Conservation (phyloP, 1,284 basidiomycete species). For the Marasmius oreades region DNA sequence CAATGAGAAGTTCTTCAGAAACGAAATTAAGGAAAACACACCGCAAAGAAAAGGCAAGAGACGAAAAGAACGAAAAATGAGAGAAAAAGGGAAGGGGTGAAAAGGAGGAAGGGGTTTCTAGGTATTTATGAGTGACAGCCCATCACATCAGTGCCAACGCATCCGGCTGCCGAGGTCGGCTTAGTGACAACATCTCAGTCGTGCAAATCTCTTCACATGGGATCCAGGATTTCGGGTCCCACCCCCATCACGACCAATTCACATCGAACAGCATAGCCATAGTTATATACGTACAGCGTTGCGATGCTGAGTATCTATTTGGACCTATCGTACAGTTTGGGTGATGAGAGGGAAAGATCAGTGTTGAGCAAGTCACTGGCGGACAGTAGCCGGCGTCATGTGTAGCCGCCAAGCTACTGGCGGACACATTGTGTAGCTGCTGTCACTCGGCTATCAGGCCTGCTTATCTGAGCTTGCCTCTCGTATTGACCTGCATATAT, state of each 20-base stretch:
- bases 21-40: conserved; percentile 21
- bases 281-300: conserved; percentile 2
- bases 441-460: no score
- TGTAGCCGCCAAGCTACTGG: no score
- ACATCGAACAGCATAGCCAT: conserved; percentile 9
- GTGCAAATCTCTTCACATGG: conserved; percentile 20
- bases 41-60: conserved; percentile 38
- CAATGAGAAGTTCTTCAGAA: background rate
- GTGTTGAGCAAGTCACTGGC: no score
- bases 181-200: conserved; percentile 4
- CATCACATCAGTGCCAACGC: background rate
- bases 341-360: conserved; percentile 37
- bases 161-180: background rate
- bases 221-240: conserved; percentile 16
- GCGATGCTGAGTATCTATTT: conserved; percentile 9
- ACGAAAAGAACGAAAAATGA: conserved; percentile 35
- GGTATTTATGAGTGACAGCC: background rate
- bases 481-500: no score
- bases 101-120: conserved; percentile 20
- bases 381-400: no score
- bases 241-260: background rate
- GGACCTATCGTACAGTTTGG: conserved; percentile 18
- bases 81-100: conserved; percentile 35
- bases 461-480: no score
- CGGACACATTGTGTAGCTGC: no score